phyloP scores from a whole-genome alignment of 139 green algal genomes.

The Chlorella sp. region DNA sequence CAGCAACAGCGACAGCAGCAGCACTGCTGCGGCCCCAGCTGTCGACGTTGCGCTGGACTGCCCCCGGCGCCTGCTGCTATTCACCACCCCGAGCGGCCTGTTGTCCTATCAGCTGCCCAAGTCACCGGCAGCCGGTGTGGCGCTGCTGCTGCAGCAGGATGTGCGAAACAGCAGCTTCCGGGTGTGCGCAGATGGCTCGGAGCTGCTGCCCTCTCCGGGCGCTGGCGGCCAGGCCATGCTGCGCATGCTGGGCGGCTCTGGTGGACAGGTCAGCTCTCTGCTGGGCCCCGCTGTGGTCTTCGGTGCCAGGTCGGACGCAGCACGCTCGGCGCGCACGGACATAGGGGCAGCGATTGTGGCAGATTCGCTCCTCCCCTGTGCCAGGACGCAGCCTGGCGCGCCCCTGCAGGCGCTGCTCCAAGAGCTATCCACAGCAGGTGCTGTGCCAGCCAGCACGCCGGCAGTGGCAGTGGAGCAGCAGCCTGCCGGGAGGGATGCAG shows the following conservation, averaged over 20 bases:
- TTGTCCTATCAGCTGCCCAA: not conserved
- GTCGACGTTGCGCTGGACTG: not conserved
- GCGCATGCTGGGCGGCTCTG: not conserved
- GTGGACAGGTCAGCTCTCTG: not conserved
- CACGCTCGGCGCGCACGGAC: not conserved
- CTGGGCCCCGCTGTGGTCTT: constrained; percentile 9
- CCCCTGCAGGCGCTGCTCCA: not conserved
- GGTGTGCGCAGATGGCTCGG: constrained; percentile 16
- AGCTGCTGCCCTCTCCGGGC: not conserved
- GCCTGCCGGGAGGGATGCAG: not conserved
- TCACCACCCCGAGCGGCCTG: not conserved
- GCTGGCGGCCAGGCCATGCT: not conserved
- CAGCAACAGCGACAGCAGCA: no score
- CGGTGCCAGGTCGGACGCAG: not conserved
- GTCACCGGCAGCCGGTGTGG: not conserved
- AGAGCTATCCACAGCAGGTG: not conserved
- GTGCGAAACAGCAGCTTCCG: not conserved
- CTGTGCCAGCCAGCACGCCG: not conserved
- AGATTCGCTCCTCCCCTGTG: not conserved
- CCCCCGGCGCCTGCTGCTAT: not conserved
- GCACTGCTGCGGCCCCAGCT: not conserved
- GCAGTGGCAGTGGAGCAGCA: not conserved
- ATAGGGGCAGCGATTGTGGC: not conserved
- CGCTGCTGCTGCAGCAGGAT: constrained; percentile 7
- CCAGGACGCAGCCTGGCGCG: not conserved